Conservation (phyloP, 2,329 filamentous ascomycete genomes). For the Trichophyton benhamiae region DNA sequence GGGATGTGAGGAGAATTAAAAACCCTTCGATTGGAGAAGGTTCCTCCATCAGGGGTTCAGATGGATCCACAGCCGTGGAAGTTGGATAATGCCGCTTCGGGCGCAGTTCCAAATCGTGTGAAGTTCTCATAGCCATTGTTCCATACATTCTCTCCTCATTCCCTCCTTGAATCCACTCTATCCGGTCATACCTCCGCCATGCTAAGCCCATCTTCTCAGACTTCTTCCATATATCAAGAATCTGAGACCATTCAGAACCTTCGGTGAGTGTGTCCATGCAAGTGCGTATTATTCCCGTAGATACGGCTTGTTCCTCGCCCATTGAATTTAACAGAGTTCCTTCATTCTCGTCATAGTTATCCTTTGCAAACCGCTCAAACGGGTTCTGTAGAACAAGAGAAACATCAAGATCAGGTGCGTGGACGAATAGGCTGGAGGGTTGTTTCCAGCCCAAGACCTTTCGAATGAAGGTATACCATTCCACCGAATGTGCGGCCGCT, state of each 20-base stretch:
- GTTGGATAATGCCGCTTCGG: slow-evolving; percentile 55
- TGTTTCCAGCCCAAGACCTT: slow-evolving; percentile 48
- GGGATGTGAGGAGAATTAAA: slow-evolving; percentile 51
- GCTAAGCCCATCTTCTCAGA: slow-evolving; percentile 50
- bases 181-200: slow-evolving; percentile 56
- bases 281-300: slow-evolving; percentile 43
- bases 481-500: slow-evolving; percentile 49
- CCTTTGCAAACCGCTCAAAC: slow-evolving; percentile 42
- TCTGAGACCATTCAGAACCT: slow-evolving; percentile 46
- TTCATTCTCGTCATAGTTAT: slow-evolving; percentile 31
- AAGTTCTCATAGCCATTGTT: slow-evolving; percentile 53
- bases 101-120: slow-evolving; percentile 54
- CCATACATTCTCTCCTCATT: slow-evolving; percentile 59
- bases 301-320: slow-evolving; percentile 43
- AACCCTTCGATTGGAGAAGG: slow-evolving; percentile 55
- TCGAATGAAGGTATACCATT: slow-evolving; percentile 57
- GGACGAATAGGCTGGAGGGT: slow-evolving; percentile 45
- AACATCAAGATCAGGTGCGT: slow-evolving; percentile 51
- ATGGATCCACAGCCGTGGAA: slow-evolving; percentile 30
- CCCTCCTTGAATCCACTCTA: slow-evolving; percentile 55
- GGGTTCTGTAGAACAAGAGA: slow-evolving; percentile 48
- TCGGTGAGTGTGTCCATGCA: slow-evolving; percentile 48
- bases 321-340: slow-evolving; percentile 19
- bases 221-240: slow-evolving; percentile 47
- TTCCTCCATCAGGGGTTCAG: slow-evolving; percentile 38